These are phyloP conservation scores for Penicillium sp. DNA, from an alignment of 2,329 filamentous ascomycete genomes.

Conservation along the genomic window DNA sequence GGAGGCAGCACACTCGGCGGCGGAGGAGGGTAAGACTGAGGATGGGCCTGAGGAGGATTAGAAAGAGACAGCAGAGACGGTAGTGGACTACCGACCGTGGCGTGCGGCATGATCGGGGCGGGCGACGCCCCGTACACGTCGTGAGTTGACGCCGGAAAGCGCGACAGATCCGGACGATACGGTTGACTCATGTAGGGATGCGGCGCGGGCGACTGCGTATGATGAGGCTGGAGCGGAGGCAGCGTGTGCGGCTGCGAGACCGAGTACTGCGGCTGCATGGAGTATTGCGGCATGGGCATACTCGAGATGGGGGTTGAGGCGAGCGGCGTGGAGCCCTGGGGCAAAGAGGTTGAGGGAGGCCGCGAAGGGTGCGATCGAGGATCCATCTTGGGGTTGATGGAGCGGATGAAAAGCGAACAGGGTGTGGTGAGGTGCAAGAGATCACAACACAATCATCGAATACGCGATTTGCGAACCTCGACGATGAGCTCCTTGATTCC, in stretches of 20 bases:
- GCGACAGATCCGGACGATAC: conserved; percentile 40
- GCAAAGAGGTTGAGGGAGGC: conserved; percentile 42
- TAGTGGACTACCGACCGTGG: conserved; percentile 39
- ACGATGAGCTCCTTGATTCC: conserved; percentile 7
- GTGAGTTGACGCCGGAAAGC: conserved; percentile 40
- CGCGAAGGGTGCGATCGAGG: conserved; percentile 41
- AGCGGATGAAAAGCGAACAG: conserved; percentile 12
- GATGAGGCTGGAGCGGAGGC: conserved; percentile 44
- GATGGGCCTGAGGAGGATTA: conserved; percentile 37
- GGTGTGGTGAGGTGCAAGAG: conserved; percentile 8
- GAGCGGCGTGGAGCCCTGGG: conserved; percentile 42
- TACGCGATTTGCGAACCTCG: conserved; percentile 18
- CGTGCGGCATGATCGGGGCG: conserved; percentile 41
- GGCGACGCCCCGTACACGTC: conserved; percentile 41
- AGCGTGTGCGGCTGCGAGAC: conserved; percentile 43
- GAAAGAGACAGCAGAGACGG: conserved; percentile 41
- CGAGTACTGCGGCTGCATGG: conserved; percentile 43
- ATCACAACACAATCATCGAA: conserved; percentile 38
- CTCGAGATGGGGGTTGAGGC: conserved; percentile 43
- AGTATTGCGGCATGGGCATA: conserved; percentile 45
- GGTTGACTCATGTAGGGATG: conserved; percentile 40
- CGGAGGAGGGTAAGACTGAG: conserved; percentile 38
- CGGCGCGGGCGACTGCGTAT: conserved; percentile 41
- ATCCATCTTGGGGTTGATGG: conserved; percentile 32
- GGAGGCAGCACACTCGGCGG: conserved; percentile 57